These are phyloP conservation scores for Lenzites betulinus DNA, from an alignment of 768 basidiomycete genomes.

Conservation along the genomic window DNA sequence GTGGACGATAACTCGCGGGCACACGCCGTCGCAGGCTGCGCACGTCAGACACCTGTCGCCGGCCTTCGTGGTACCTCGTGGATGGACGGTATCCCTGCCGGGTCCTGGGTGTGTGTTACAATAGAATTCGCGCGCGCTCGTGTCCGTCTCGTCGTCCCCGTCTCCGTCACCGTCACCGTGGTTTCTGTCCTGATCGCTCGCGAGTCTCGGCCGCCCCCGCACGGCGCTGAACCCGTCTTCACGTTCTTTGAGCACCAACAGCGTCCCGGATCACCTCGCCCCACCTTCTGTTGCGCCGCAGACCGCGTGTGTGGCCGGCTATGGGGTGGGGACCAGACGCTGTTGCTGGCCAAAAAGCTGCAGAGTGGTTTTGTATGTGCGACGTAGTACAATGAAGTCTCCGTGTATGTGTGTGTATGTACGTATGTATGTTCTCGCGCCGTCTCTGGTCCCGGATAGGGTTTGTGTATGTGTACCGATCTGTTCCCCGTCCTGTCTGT, in stretches of 20 bases:
- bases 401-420: background rate
- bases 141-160: background rate
- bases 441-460: background rate
- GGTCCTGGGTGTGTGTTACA: conserved; percentile 3
- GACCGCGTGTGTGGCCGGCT: background rate
- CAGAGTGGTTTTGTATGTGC: conserved; percentile 18
- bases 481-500: background rate
- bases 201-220: conserved; percentile 1
- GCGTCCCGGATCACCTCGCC: conserved; percentile 7
- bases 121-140: conserved; percentile 9
- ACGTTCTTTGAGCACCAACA: conserved; percentile 30
- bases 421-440: background rate
- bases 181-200: no score
- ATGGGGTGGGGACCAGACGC: conserved; percentile 12
- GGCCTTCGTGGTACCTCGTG: background rate
- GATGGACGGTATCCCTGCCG: background rate
- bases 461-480: conserved; percentile 5
- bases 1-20: background rate
- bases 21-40: background rate
- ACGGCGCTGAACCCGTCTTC: conserved; percentile 20
- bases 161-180: background rate
- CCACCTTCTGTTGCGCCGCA: background rate
- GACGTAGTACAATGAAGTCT: background rate
- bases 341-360: conserved; percentile 24
- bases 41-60: background rate